These are phyloP conservation scores for Drechslerella coelobrocha DNA, from an alignment of 2,329 filamentous ascomycete species.

Conservation along the genomic window DNA sequence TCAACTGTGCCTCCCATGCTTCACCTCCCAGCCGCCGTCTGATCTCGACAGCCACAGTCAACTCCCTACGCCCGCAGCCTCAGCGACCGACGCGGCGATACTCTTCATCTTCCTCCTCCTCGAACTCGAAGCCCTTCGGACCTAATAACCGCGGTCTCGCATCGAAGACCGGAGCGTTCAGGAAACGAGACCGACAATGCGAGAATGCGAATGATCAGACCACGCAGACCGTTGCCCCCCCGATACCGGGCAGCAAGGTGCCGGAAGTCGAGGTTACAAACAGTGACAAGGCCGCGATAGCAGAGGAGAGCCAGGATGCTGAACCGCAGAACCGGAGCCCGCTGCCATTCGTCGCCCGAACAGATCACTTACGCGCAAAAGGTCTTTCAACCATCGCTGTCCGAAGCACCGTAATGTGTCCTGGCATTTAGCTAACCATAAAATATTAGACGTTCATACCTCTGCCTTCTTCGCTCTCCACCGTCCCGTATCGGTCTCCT, in stretches of 20 bases:
- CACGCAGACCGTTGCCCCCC: conserved; percentile 37
- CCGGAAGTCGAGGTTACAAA: conserved; percentile 28
- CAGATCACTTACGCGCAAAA: conserved; percentile 40
- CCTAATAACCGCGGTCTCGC: conserved; percentile 41
- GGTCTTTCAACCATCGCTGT: conserved; percentile 7
- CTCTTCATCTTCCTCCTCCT: conserved; percentile 44
- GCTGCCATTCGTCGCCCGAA: conserved; percentile 41
- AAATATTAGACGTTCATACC: conserved; percentile 79
- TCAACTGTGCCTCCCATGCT: conserved; percentile 42
- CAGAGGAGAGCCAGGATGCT: conserved; percentile 25
- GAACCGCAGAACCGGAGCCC: conserved; percentile 30
- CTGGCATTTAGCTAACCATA: not conserved
- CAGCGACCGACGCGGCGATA: conserved; percentile 36
- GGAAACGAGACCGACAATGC: conserved; percentile 45
- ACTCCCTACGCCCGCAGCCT: conserved; percentile 21
- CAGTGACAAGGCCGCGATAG: conserved; percentile 5
- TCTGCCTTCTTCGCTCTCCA: conserved; percentile 96
- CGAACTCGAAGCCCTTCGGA: conserved; percentile 45
- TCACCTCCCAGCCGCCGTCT: conserved; percentile 38
- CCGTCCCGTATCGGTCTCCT: conserved; percentile 87
- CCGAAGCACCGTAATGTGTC: not conserved
- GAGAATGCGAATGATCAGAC: conserved; percentile 36
- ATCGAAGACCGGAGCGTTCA: conserved; percentile 43
- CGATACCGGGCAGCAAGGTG: conserved; percentile 26
- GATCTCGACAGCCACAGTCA: conserved; percentile 43